Percentiles rank a stretch among this genome's conserved stretches.
phyloP scores from a whole-genome alignment of 805 yeast genomes.

The Tetrapisispora fleetii region DNA sequence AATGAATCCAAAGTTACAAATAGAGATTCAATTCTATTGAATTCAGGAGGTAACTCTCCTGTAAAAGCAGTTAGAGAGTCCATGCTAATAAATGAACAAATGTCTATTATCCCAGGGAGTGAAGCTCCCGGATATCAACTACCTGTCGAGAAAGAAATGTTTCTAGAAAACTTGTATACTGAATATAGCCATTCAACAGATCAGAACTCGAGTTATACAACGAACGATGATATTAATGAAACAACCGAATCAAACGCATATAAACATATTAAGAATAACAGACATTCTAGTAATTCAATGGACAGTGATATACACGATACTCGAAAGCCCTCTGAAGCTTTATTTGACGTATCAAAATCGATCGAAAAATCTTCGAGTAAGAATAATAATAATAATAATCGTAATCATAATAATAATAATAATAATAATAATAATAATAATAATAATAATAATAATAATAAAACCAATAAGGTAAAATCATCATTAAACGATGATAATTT shows the following conservation, averaged over 20 bases:
- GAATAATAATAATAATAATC: neutral
- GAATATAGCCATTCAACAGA: neutral
- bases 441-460: neutral
- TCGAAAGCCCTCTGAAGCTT: neutral
- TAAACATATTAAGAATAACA: neutral
- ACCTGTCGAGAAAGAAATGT: neutral
- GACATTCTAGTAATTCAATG: neutral
- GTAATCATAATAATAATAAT: neutral
- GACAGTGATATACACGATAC: neutral
- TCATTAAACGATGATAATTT: slow-evolving; percentile 24
- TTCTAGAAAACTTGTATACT: too few species aligned
- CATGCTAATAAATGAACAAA: slow-evolving; percentile 8
- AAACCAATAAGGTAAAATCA: neutral
- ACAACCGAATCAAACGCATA: neutral
- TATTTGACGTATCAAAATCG: neutral
- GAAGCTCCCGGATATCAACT: neutral
- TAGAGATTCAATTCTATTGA: neutral
- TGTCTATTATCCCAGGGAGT: neutral
- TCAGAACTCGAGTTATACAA: neutral
- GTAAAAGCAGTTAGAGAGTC: slow-evolving; percentile 16
- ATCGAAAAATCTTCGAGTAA: neutral
- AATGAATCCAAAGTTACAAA: neutral
- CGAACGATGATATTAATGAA: neutral
- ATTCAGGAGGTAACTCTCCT: slow-evolving; percentile 7
- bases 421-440: neutral